These are phyloP conservation scores for Triangularia verruculosa DNA, from an alignment of 2,329 filamentous ascomycete species.

Conservation along the genomic window DNA sequence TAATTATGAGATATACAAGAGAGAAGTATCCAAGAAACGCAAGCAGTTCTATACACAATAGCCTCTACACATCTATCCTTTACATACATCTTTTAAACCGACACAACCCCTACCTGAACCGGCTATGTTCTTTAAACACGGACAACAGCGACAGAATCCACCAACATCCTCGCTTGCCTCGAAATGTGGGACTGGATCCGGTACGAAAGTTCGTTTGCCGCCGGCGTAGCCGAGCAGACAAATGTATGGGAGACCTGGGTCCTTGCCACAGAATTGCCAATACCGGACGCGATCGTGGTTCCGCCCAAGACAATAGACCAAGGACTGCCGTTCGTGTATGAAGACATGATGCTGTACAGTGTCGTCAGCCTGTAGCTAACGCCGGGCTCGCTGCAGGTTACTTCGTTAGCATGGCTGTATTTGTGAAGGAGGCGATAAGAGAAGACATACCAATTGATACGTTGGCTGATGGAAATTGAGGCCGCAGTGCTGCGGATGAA, in stretches of 20 bases:
- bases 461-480: not conserved
- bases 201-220: not conserved
- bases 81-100: too few relatives aligned
- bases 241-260: not conserved
- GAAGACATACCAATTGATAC: not conserved
- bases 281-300: not conserved
- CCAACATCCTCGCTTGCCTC: not conserved
- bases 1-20: too few relatives aligned
- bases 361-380: not conserved
- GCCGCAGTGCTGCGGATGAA: not conserved
- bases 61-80: too few relatives aligned
- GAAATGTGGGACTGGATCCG: not conserved
- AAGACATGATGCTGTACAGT: not conserved
- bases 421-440: not conserved
- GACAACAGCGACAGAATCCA: not conserved
- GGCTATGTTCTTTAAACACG: too few relatives aligned
- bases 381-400: not conserved
- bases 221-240: not conserved
- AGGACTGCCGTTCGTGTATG: not conserved
- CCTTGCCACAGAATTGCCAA: not conserved
- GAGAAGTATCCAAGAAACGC: too few relatives aligned
- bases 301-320: not conserved
- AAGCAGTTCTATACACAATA: too few relatives aligned
- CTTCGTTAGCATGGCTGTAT: not conserved
- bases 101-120: too few relatives aligned